These are phyloP conservation scores for Puccinellia tenuiflora DNA, from an alignment of 176 grass and related monocot species.

Conservation along the genomic window DNA sequence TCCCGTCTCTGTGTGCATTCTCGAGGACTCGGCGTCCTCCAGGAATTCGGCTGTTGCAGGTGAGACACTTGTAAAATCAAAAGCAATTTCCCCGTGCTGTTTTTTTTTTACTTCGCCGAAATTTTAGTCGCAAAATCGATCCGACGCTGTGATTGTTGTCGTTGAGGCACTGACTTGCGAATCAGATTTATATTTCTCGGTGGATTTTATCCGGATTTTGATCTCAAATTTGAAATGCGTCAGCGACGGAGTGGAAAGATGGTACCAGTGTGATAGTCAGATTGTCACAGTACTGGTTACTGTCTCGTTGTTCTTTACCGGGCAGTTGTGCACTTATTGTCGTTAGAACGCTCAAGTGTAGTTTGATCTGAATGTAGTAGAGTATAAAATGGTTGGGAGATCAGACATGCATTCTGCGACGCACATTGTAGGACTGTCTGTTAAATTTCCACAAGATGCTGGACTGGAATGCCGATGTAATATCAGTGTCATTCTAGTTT, in stretches of 20 bases:
- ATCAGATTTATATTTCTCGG: not conserved
- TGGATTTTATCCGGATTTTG: not conserved
- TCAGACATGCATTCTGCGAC: not conserved
- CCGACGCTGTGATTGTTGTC: not conserved
- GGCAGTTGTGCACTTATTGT: not conserved
- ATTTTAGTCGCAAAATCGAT: not conserved
- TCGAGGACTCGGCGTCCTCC: not conserved
- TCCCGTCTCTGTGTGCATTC: not conserved
- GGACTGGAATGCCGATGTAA: not conserved
- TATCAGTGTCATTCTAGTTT: not conserved
- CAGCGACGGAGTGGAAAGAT: not conserved
- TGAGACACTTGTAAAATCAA: slow-evolving; percentile 8
- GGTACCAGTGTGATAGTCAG: not conserved
- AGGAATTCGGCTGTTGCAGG: slow-evolving; percentile 18
- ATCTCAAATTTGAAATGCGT: slow-evolving; percentile 1
- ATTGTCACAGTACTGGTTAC: not conserved
- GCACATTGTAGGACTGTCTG: not conserved
- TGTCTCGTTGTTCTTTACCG: not conserved
- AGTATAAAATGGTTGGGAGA: not conserved
- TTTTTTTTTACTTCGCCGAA: not conserved
- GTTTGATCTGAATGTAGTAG: slow-evolving; percentile 20
- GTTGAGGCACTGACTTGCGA: not conserved
- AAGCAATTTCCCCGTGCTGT: not conserved
- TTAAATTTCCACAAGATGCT: not conserved
- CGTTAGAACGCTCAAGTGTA: not conserved